These are phyloP conservation scores for Smallanthus sonchifolius DNA, from an alignment of 129 eudicot genomes.

Conservation along the genomic window DNA sequence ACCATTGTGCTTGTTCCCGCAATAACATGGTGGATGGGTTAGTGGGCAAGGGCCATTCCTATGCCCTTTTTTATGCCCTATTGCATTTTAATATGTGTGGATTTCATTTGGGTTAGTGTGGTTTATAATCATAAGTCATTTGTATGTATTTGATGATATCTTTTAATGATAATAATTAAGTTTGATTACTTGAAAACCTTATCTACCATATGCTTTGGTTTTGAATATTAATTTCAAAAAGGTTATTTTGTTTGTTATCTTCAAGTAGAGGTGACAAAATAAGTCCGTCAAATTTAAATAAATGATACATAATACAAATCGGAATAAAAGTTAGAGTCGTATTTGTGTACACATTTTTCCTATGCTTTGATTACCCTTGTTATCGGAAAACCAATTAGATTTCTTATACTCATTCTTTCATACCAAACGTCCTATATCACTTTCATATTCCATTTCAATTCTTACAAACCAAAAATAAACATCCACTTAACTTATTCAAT, in stretches of 20 bases:
- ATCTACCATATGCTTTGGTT: background rate
- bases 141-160: background rate
- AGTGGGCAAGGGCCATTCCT: slow-evolving; percentile 24
- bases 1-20: slow-evolving; percentile 31
- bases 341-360: too few relatives aligned
- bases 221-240: background rate
- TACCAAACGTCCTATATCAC: background rate
- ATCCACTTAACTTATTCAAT: background rate
- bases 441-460: background rate
- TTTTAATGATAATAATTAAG: background rate
- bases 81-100: slow-evolving; percentile 19
- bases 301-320: too few relatives aligned
- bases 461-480: background rate
- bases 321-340: too few relatives aligned
- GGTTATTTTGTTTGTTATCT: background rate
- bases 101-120: background rate
- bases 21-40: slow-evolving; percentile 29
- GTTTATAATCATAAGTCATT: background rate
- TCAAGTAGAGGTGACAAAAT: background rate
- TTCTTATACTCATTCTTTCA: background rate
- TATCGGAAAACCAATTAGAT: background rate
- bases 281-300: background rate
- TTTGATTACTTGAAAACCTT: background rate
- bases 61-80: slow-evolving; percentile 12
- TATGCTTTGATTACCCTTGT: background rate